phyloP scores from a whole-genome alignment of 169 alveolate species.

The Plasmodium gonderi region DNA sequence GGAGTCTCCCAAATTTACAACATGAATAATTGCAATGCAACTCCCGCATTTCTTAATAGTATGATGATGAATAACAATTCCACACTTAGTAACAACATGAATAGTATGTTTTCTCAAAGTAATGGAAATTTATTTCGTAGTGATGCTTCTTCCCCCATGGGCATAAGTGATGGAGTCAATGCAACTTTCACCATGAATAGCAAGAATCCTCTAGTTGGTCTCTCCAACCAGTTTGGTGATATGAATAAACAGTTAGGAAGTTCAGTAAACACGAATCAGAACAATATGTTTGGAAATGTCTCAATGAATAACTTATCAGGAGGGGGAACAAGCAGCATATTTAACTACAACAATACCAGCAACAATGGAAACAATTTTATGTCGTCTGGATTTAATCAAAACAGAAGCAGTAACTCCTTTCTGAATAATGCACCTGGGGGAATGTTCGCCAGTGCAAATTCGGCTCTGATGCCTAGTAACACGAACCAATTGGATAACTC shows the following conservation, averaged over 20 bases:
- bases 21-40: background rate
- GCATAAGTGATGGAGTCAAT: background rate
- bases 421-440: slow-evolving; percentile 4
- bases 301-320: background rate
- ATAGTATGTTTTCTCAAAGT: slow-evolving; percentile 4
- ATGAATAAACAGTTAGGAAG: background rate
- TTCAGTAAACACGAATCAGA: background rate
- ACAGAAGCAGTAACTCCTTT: background rate
- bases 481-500: background rate
- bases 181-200: background rate
- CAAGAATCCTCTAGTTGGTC: background rate
- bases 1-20: background rate
- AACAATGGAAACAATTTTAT: too few species aligned
- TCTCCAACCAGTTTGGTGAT: background rate
- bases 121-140: background rate
- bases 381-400: background rate
- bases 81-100: background rate
- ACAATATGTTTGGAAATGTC: background rate
- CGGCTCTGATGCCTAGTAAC: background rate
- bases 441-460: background rate
- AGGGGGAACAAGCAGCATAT: background rate
- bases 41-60: background rate
- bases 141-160: background rate
- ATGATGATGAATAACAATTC: background rate
- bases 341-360: background rate